Percentiles rank a stretch among this genome's conserved stretches.
phyloP scores from a whole-genome alignment of 495 filamentous ascomycete species.

The Polyplosphaeria fusca region DNA sequence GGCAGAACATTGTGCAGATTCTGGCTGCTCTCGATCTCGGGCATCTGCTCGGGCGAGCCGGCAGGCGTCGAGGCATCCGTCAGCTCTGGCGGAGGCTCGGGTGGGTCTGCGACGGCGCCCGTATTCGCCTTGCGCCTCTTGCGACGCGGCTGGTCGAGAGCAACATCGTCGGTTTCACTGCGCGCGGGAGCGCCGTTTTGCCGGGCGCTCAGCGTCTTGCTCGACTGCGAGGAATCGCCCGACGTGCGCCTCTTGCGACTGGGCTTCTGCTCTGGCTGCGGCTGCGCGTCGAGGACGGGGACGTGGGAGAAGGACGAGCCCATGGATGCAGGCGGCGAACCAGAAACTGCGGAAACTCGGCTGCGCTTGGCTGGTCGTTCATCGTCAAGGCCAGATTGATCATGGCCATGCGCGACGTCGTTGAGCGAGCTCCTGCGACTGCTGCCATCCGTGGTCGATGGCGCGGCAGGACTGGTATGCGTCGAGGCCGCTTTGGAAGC shows the following conservation, averaged over 20 bases:
- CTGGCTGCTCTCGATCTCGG: slow-evolving; percentile 18
- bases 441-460: slow-evolving; percentile 25
- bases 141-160: slow-evolving; percentile 20
- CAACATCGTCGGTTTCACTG: slow-evolving; percentile 12
- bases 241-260: slow-evolving; percentile 21
- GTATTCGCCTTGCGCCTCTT: slow-evolving; percentile 22
- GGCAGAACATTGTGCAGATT: slow-evolving; percentile 22
- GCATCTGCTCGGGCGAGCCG: slow-evolving; percentile 23
- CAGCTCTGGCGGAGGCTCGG: slow-evolving; percentile 26
- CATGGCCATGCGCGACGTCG: slow-evolving; percentile 3
- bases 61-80: slow-evolving; percentile 27
- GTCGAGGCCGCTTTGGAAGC: slow-evolving; percentile 35
- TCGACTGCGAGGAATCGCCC: slow-evolving; percentile 19
- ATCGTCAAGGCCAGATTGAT: slow-evolving; percentile 16
- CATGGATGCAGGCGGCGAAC: slow-evolving; percentile 17
- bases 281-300: slow-evolving; percentile 9
- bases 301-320: slow-evolving; percentile 1
- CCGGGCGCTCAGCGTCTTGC: slow-evolving; percentile 19
- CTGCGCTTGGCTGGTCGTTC: slow-evolving; percentile 31
- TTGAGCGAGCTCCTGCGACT: slow-evolving; percentile 35
- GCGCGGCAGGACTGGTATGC: slow-evolving; percentile 24
- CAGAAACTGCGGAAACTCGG: slow-evolving; percentile 27
- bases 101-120: background rate
- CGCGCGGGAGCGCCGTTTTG: slow-evolving; percentile 18
- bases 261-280: background rate